These are phyloP conservation scores for Juglanconis oblonga DNA, from an alignment of 2,329 filamentous ascomycete genomes.

Conservation along the genomic window DNA sequence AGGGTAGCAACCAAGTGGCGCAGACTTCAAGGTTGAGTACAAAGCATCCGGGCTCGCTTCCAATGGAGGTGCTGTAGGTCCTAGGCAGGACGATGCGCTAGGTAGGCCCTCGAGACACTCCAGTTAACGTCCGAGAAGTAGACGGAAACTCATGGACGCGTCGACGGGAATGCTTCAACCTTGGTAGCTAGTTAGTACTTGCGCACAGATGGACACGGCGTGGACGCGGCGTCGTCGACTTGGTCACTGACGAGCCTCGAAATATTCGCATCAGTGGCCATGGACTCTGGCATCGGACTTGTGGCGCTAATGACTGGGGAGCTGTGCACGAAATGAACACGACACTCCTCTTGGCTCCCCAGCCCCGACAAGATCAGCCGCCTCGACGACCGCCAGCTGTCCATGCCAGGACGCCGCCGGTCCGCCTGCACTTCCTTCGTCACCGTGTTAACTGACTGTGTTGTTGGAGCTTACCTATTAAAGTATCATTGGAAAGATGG, in stretches of 20 bases:
- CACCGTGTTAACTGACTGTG: slow-evolving; percentile 40
- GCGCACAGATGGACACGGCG: slow-evolving; percentile 4
- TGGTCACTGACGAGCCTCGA: slow-evolving; percentile 9
- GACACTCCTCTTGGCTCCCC: slow-evolving; percentile 33
- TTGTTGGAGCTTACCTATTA: slow-evolving; percentile 30
- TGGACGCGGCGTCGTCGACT: slow-evolving; percentile 13
- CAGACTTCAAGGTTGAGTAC: background rate
- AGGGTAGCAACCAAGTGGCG: background rate
- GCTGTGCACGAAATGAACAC: background rate
- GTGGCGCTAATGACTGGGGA: background rate
- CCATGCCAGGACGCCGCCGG: slow-evolving; percentile 23
- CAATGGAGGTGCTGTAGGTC: slow-evolving; percentile 3
- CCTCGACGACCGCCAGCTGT: slow-evolving; percentile 36
- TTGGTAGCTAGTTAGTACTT: too few species aligned
- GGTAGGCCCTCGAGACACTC: background rate
- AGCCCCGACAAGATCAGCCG: slow-evolving; percentile 37
- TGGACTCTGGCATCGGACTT: background rate
- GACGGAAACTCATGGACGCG: too few species aligned
- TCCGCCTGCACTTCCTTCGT: slow-evolving; percentile 28
- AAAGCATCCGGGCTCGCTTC: background rate
- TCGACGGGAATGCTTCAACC: too few species aligned
- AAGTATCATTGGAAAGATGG: slow-evolving; percentile 26
- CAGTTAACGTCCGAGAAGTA: background rate
- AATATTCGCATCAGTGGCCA: slow-evolving; percentile 1
- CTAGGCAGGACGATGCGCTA: background rate